A percentile compares a stretch with the other conserved stretches of the same genome.
These are phyloP conservation scores for Vitis hybrid DNA, from an alignment of 177 flowering plant species.

Conservation along the genomic window DNA sequence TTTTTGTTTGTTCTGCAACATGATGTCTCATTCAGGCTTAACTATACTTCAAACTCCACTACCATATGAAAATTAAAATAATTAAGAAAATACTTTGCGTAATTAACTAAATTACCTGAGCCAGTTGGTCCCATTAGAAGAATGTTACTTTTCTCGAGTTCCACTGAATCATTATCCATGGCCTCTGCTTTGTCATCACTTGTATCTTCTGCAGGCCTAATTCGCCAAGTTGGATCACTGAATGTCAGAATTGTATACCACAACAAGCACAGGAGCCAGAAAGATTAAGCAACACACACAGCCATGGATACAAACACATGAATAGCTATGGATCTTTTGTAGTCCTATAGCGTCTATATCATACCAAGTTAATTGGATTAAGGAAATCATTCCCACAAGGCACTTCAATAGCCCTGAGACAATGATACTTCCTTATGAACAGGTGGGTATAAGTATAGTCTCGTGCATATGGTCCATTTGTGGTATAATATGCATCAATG, in stretches of 20 bases:
- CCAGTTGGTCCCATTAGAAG: conserved; percentile 99
- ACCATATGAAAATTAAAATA: background rate
- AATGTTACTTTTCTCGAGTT: conserved; percentile 95
- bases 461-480: too few species aligned
- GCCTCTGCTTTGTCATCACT: conserved; percentile 30
- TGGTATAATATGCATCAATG: too few species aligned
- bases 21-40: background rate
- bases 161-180: conserved; percentile 64
- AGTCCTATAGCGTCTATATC: too few species aligned
- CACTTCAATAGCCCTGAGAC: too few species aligned
- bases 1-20: background rate
- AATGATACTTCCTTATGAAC: too few species aligned
- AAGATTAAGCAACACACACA: background rate
- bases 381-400: too few species aligned
- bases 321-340: background rate
- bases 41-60: background rate
- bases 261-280: background rate
- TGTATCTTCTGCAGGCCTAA: conserved; percentile 61
- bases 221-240: conserved; percentile 20
- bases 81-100: background rate
- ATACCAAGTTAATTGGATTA: too few species aligned
- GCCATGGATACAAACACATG: too few species aligned
- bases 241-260: background rate
- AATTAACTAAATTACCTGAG: conserved; percentile 60
- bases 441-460: too few species aligned